A percentile compares a stretch with the other conserved stretches of the same genome.
Evolutionary conservation across 2,329 filamentous ascomycete species (phyloP).

Genomic region (Didymosphaeria variabile): DNA sequence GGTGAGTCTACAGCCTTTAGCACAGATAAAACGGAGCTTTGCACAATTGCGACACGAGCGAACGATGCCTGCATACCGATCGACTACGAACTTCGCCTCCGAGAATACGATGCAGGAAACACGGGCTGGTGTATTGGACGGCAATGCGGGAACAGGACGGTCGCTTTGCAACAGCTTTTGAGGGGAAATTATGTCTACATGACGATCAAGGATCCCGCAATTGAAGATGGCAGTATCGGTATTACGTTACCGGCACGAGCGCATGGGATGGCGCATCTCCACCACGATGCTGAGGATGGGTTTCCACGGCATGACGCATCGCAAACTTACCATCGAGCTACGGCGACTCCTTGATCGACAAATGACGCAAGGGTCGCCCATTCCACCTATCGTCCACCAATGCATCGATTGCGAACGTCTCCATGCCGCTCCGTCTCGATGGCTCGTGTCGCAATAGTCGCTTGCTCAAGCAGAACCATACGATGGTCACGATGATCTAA

Average conservation of each 20-base stretch:
- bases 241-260: background rate
- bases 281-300: background rate
- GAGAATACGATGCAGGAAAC: background rate
- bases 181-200: background rate
- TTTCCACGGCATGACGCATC: background rate
- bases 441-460: constrained; percentile 25
- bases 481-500: constrained; percentile 1
- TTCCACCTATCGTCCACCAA: background rate
- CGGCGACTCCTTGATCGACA: background rate
- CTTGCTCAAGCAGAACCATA: constrained; percentile 18
- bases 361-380: background rate
- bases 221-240: background rate
- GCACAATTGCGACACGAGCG: constrained; percentile 40
- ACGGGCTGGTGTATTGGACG: background rate
- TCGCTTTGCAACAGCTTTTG: background rate
- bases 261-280: background rate
- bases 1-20: constrained; percentile 39
- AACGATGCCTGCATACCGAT: constrained; percentile 27
- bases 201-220: background rate
- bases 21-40: constrained; percentile 7
- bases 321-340: background rate
- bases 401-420: background rate
- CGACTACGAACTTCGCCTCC: constrained; percentile 14
- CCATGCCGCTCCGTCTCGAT: background rate
- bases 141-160: background rate